Evolutionary conservation across 1,284 basidiomycete genomes (phyloP).

Genomic region (Ceratobasidium theobromae): DNA sequence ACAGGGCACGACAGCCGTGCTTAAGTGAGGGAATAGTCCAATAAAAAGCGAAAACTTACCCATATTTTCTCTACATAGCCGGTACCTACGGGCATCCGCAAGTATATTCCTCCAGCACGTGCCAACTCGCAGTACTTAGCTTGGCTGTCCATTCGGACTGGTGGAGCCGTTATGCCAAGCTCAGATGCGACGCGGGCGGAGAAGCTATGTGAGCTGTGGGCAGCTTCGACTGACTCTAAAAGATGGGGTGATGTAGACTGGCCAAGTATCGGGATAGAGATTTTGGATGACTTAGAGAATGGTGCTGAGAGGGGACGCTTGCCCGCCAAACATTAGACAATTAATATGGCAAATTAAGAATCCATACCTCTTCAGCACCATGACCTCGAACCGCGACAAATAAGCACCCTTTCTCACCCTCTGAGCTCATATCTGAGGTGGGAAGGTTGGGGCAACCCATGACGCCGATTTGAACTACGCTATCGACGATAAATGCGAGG

Average conservation of each 20-base stretch:
- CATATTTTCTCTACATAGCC: conserved; percentile 90
- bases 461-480: conserved; percentile 82
- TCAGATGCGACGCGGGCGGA: conserved; percentile 73
- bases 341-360: neutral
- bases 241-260: conserved; percentile 60
- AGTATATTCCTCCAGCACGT: conserved; percentile 60
- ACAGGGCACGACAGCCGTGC: no score
- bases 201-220: conserved; percentile 85
- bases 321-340: conserved; percentile 44
- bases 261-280: conserved; percentile 41
- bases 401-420: conserved; percentile 70
- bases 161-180: conserved; percentile 64
- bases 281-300: conserved; percentile 38
- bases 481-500: conserved; percentile 85
- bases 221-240: conserved; percentile 92
- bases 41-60: conserved; percentile 49
- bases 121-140: conserved; percentile 92
- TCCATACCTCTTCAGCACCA: conserved; percentile 71
- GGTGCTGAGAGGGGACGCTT: conserved; percentile 45
- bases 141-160: conserved; percentile 95
- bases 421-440: conserved; percentile 56
- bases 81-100: conserved; percentile 85
- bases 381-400: conserved; percentile 84
- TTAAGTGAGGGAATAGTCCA: no score
- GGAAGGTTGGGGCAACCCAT: conserved; percentile 96